phyloP scores from a whole-genome alignment of 1,284 basidiomycete genomes.

The Ustilago hordei region DNA sequence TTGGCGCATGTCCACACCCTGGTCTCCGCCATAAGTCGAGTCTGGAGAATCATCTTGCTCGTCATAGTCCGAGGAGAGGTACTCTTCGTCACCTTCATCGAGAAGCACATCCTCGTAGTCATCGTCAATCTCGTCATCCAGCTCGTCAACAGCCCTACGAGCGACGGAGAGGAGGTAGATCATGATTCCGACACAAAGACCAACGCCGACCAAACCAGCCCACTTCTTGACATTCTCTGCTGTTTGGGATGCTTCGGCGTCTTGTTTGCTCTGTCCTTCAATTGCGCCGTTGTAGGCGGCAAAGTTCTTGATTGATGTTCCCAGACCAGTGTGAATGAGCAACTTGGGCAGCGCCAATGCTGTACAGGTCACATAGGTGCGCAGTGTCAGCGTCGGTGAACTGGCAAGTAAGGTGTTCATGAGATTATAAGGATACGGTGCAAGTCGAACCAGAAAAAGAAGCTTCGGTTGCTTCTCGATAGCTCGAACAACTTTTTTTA shows the following conservation, averaged over 20 bases:
- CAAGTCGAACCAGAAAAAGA: constrained; percentile 85
- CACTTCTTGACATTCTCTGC: constrained; percentile 75
- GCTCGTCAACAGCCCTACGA: constrained; percentile 81
- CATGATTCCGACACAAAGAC: constrained; percentile 80
- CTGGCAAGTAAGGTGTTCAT: constrained; percentile 89
- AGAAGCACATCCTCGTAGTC: constrained; percentile 33
- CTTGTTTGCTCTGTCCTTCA: constrained; percentile 49
- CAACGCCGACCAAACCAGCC: constrained; percentile 79
- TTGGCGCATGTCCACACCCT: constrained; percentile 49
- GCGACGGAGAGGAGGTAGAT: constrained; percentile 83
- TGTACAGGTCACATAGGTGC: constrained; percentile 82
- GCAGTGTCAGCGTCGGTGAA: constrained; percentile 82
- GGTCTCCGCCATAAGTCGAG: background rate
- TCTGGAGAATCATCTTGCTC: constrained; percentile 26
- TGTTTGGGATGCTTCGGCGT: constrained; percentile 42
- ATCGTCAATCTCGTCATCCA: constrained; percentile 70
- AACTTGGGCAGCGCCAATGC: constrained; percentile 86
- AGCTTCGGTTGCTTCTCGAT: constrained; percentile 85
- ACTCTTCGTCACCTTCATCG: constrained; percentile 36
- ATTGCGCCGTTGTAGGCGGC: constrained; percentile 74
- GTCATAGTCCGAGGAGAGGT: constrained; percentile 29
- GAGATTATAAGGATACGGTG: constrained; percentile 77
- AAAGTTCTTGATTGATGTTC: constrained; percentile 84
- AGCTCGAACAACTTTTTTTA: constrained; percentile 76
- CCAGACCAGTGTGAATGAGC: constrained; percentile 84